These are phyloP conservation scores for Sclerotinia glacialis DNA, from an alignment of 2,329 filamentous ascomycete genomes.

Conservation along the genomic window DNA sequence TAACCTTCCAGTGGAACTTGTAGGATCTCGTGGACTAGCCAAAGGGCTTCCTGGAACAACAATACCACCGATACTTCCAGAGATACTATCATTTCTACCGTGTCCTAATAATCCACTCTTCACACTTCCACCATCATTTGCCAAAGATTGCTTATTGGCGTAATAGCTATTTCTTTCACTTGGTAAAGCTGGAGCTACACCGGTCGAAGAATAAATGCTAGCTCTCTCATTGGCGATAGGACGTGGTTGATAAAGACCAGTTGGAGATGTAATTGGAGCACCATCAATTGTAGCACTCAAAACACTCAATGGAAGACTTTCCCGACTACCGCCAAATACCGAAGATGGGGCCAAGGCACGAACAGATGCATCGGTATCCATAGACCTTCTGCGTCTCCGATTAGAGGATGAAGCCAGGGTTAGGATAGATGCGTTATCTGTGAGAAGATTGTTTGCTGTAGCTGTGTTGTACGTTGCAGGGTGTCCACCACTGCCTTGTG, in stretches of 20 bases:
- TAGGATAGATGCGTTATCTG: slow-evolving; percentile 82
- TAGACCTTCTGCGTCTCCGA: slow-evolving; percentile 69
- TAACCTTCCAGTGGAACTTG: slow-evolving; percentile 29
- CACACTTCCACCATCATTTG: slow-evolving; percentile 70
- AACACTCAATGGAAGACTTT: slow-evolving; percentile 75
- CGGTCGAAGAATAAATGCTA: slow-evolving; percentile 77
- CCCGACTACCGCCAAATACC: slow-evolving; percentile 76
- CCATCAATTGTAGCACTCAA: slow-evolving; percentile 68
- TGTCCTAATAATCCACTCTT: slow-evolving; percentile 76
- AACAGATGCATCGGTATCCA: slow-evolving; percentile 83
- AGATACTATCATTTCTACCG: slow-evolving; percentile 76
- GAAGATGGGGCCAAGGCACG: slow-evolving; percentile 80
- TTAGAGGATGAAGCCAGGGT: slow-evolving; percentile 82
- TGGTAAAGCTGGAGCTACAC: slow-evolving; percentile 60
- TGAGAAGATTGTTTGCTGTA: slow-evolving; percentile 77
- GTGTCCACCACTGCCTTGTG: slow-evolving; percentile 47
- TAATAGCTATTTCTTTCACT: slow-evolving; percentile 83
- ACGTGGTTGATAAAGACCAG: slow-evolving; percentile 47
- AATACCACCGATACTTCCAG: slow-evolving; percentile 66
- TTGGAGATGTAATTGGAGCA: slow-evolving; percentile 49
- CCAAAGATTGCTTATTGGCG: slow-evolving; percentile 51
- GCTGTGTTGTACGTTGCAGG: slow-evolving; percentile 74
- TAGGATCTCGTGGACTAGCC: slow-evolving; percentile 52
- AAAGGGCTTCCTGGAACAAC: slow-evolving; percentile 55
- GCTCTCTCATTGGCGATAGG: slow-evolving; percentile 58